Percentiles rank a stretch among this genome's conserved stretches.
These are phyloP conservation scores for Penicillium glabrum DNA, from an alignment of 2,329 filamentous ascomycete species.

Conservation along the genomic window DNA sequence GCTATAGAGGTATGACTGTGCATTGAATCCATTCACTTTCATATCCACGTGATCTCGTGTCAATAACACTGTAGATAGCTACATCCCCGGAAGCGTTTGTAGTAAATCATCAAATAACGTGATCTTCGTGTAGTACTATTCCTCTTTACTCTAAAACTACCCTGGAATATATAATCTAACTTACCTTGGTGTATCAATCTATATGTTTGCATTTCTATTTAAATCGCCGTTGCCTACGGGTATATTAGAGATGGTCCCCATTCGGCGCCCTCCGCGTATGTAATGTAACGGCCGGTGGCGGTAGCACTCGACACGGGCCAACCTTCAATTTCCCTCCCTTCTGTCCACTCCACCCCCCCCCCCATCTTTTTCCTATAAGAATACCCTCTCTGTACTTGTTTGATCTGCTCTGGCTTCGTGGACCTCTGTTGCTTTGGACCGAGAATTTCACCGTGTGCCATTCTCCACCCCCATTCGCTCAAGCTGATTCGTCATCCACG, in stretches of 20 bases:
- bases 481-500: slow-evolving; percentile 32
- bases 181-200: too few relatives aligned
- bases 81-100: too few relatives aligned
- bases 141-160: too few relatives aligned
- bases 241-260: background rate
- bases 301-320: slow-evolving; percentile 1
- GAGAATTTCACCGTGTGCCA: slow-evolving; percentile 9
- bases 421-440: background rate
- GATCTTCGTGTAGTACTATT: too few relatives aligned
- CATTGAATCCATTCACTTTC: too few relatives aligned
- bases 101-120: too few relatives aligned
- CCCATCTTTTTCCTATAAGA: background rate
- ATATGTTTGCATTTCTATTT: too few relatives aligned
- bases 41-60: too few relatives aligned
- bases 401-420: background rate
- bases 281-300: slow-evolving; percentile 11
- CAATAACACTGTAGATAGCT: too few relatives aligned
- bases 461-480: slow-evolving; percentile 29
- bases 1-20: too few relatives aligned
- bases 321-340: background rate
- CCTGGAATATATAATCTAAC: too few relatives aligned
- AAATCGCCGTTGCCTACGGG: background rate
- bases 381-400: background rate
- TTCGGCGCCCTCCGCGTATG: slow-evolving; percentile 5
- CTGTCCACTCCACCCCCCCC: background rate